Evolutionary conservation across 192 early-diverging fungal species (phyloP).

Genomic region (Podila horticola): DNA sequence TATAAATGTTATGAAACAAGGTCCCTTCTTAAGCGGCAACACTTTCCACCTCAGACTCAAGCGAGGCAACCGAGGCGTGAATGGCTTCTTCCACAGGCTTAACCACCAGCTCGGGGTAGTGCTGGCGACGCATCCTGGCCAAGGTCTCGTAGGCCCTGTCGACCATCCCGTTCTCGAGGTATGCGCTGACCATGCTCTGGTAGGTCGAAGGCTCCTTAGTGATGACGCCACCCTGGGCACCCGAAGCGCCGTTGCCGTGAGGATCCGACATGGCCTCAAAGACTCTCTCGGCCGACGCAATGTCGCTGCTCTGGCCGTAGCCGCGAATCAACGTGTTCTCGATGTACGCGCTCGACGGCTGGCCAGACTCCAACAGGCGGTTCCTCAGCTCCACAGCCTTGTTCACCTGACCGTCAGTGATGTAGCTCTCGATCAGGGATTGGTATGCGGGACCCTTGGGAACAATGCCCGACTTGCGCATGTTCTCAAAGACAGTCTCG

Average conservation of each 20-base stretch:
- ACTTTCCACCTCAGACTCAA: not conserved
- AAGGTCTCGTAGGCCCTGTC: constrained; percentile 27
- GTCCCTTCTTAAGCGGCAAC: not conserved
- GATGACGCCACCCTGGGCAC: constrained; percentile 14
- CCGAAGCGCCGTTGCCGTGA: constrained; percentile 7
- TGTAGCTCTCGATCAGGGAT: constrained; percentile 62
- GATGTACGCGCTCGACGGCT: constrained; percentile 61
- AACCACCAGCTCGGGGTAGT: constrained; percentile 43
- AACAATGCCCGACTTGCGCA: constrained; percentile 39
- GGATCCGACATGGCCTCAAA: constrained; percentile 66
- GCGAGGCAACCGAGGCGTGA: constrained; percentile 11
- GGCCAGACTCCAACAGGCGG: constrained; percentile 48
- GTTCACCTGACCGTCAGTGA: constrained; percentile 55
- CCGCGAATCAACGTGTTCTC: constrained; percentile 69
- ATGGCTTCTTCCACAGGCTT: constrained; percentile 47
- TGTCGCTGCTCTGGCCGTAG: constrained; percentile 53
- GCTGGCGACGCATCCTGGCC: constrained; percentile 30
- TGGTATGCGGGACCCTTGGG: constrained; percentile 65
- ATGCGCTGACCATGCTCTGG: constrained; percentile 66
- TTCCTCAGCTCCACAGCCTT: constrained; percentile 56
- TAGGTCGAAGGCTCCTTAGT: constrained; percentile 68
- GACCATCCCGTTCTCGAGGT: constrained; percentile 53
- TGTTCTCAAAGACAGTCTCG: constrained; percentile 54
- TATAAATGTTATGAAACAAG: not conserved
- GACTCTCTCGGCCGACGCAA: constrained; percentile 53